Evolutionary conservation across 2,329 filamentous ascomycete species (phyloP).

Genomic region (Aschersonia sp.): DNA sequence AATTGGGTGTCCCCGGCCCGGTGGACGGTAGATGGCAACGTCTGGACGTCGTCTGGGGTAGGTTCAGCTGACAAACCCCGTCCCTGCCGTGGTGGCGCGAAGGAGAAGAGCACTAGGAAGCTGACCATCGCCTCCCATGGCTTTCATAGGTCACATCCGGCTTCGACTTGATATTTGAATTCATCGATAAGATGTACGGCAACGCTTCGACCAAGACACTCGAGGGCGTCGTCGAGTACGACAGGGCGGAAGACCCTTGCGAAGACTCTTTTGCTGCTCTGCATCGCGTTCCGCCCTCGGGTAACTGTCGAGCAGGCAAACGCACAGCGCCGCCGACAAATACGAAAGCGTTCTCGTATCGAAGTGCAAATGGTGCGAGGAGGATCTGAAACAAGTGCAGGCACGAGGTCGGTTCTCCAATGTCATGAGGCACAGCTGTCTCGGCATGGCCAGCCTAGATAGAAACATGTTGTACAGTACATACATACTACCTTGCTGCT

Average conservation of each 20-base stretch:
- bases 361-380: too few relatives aligned
- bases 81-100: not conserved
- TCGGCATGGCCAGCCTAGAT: too few relatives aligned
- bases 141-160: slow-evolving; percentile 4
- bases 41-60: slow-evolving; percentile 48
- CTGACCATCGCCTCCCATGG: not conserved
- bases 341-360: too few relatives aligned
- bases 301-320: slow-evolving; percentile 1
- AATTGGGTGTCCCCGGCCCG: slow-evolving; percentile 45
- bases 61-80: slow-evolving; percentile 6
- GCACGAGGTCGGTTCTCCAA: too few relatives aligned
- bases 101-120: too few relatives aligned
- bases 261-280: slow-evolving; percentile 7
- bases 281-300: slow-evolving; percentile 3
- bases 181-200: slow-evolving; percentile 6
- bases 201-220: slow-evolving; percentile 1
- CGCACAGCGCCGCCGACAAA: not conserved
- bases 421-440: too few relatives aligned
- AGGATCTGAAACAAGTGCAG: too few relatives aligned
- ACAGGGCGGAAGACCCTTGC: slow-evolving; percentile 6
- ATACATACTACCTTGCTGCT: too few relatives aligned
- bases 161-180: slow-evolving; percentile 7
- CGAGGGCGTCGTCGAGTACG: slow-evolving; percentile 5
- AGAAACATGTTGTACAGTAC: too few relatives aligned
- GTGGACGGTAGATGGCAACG: slow-evolving; percentile 49